Evolutionary conservation across 805 yeast species (phyloP).

Genomic region (Metschnikowia matae): DNA sequence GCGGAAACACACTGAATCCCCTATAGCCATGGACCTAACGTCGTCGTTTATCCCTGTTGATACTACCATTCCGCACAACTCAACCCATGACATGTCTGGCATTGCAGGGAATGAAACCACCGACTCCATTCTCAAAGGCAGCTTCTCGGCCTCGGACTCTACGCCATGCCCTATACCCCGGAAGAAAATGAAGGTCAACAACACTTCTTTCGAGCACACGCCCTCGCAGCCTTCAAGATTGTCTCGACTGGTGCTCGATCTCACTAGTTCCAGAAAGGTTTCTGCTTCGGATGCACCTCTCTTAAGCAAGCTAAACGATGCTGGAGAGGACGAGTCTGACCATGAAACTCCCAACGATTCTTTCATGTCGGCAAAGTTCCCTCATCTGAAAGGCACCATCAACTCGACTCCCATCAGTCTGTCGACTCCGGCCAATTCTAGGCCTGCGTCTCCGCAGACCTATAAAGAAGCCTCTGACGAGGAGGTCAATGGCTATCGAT

Average conservation of each 20-base stretch:
- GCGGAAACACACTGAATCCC: conserved; percentile 23
- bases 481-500: conserved; percentile 39
- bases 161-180: conserved; percentile 44
- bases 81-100: conserved; percentile 18
- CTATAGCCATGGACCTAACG: conserved; percentile 25
- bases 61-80: conserved; percentile 10
- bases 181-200: conserved; percentile 31
- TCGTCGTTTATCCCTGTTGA: conserved; percentile 14
- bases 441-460: conserved; percentile 29
- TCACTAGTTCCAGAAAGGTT: conserved; percentile 29
- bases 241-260: conserved; percentile 24
- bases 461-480: conserved; percentile 32
- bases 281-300: conserved; percentile 19
- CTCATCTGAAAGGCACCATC: conserved; percentile 9
- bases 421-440: conserved; percentile 40
- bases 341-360: conserved; percentile 8
- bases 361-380: conserved; percentile 3
- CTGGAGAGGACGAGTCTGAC: conserved; percentile 6
- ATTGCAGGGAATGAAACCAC: conserved; percentile 13
- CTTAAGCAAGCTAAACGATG: conserved; percentile 15
- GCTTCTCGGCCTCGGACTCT: conserved; percentile 36
- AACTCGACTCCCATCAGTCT: conserved; percentile 38
- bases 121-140: conserved; percentile 18
- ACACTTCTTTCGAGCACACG: conserved; percentile 14
- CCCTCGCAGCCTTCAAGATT: conserved; percentile 21